These are phyloP conservation scores for Pseudotsuga menziesii DNA, from an alignment of 75 land plant genomes.

Conservation along the genomic window DNA sequence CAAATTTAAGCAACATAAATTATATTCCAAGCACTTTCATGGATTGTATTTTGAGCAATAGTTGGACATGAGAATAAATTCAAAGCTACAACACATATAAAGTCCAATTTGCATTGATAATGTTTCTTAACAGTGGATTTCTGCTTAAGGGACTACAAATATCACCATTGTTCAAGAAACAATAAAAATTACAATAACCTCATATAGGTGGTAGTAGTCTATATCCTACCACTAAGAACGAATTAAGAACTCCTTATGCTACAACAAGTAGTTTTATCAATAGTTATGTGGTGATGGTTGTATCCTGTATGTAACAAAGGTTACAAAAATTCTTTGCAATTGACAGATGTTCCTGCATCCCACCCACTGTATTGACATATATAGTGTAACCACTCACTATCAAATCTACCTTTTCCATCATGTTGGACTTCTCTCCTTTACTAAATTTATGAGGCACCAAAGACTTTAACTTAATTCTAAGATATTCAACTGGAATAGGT, in stretches of 20 bases:
- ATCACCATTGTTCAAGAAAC: slow-evolving; percentile 15
- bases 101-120: slow-evolving; percentile 25
- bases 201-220: slow-evolving; percentile 11
- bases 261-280: slow-evolving; percentile 50
- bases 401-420: no score
- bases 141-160: slow-evolving; percentile 57
- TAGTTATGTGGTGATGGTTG: slow-evolving; percentile 65
- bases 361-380: no score
- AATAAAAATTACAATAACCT: slow-evolving; percentile 27
- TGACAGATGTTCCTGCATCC: slow-evolving; percentile 80
- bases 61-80: slow-evolving; percentile 62
- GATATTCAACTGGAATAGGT: no score
- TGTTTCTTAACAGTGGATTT: slow-evolving; percentile 35
- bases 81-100: slow-evolving; percentile 35
- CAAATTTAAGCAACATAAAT: no score
- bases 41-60: slow-evolving; percentile 38
- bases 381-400: no score
- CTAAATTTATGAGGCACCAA: no score
- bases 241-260: slow-evolving; percentile 42
- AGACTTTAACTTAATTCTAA: no score
- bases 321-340: slow-evolving; percentile 42
- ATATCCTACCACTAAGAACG: neutral
- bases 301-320: slow-evolving; percentile 72
- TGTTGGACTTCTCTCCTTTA: no score
- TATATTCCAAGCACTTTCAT: slow-evolving; percentile 41